Conservation (phyloP, 768 basidiomycete genomes). For the Russula ochroleuca region DNA sequence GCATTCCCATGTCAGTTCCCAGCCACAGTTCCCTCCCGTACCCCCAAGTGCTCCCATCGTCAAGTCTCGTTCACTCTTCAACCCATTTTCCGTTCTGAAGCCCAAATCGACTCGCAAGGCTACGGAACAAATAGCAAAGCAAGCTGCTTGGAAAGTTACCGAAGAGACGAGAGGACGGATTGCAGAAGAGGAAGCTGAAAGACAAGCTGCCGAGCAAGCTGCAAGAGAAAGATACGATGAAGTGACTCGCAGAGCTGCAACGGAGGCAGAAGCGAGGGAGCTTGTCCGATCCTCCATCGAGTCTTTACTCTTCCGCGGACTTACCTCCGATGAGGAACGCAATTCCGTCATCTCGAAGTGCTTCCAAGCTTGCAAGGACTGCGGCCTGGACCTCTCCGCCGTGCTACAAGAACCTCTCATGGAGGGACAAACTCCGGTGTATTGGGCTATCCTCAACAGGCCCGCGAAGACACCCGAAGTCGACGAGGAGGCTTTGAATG, state of each 20-base stretch:
- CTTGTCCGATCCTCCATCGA: slow-evolving; percentile 7
- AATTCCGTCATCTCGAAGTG: slow-evolving; percentile 53
- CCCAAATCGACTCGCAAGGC: slow-evolving; percentile 6
- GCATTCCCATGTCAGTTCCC: neutral
- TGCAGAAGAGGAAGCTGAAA: slow-evolving; percentile 2
- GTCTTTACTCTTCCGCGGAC: slow-evolving; percentile 37
- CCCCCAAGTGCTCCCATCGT: neutral
- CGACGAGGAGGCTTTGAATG: slow-evolving; percentile 21
- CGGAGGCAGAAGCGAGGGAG: neutral
- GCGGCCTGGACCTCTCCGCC: slow-evolving; percentile 46
- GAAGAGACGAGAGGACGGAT: neutral
- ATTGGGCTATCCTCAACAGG: slow-evolving; percentile 66
- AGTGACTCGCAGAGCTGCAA: neutral
- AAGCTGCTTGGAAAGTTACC: neutral
- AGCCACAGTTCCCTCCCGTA: neutral
- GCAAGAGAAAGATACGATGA: neutral
- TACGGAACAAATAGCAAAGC: neutral
- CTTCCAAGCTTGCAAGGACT: slow-evolving; percentile 49
- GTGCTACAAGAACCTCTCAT: slow-evolving; percentile 60
- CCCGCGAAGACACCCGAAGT: slow-evolving; percentile 28
- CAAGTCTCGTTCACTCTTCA: slow-evolving; percentile 12
- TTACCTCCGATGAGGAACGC: slow-evolving; percentile 34
- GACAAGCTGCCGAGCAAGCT: neutral
- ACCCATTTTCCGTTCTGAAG: neutral
- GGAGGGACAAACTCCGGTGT: slow-evolving; percentile 61